phyloP scores from a whole-genome alignment of 2,329 filamentous ascomycete genomes.

The Sarocladium kiliense region DNA sequence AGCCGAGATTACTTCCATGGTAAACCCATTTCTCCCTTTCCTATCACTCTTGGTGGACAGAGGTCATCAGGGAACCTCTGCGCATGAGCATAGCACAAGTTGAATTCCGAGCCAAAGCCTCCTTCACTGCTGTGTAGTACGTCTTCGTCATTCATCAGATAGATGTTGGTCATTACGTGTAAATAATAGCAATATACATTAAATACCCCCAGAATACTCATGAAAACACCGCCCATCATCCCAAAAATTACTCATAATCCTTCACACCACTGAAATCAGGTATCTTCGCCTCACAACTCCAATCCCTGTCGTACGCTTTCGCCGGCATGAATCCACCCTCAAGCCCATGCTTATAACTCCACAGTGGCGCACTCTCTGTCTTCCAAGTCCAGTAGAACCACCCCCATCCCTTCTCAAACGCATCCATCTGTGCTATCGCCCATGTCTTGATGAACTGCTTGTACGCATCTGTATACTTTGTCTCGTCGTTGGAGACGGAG shows the following conservation, averaged over 20 bases:
- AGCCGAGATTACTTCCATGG: too few species aligned
- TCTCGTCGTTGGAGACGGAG: conserved; percentile 52
- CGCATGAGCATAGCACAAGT: too few species aligned
- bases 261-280: neutral
- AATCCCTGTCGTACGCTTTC: conserved; percentile 40
- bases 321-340: conserved; percentile 56
- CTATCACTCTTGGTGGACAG: too few species aligned
- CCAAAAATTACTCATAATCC: neutral
- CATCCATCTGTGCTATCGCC: conserved; percentile 70
- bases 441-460: conserved; percentile 66
- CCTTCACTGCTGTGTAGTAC: too few species aligned
- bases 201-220: too few species aligned
- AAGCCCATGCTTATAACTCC: conserved; percentile 64
- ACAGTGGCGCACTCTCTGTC: conserved; percentile 67
- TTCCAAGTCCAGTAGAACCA: conserved; percentile 86
- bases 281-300: neutral
- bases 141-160: too few species aligned
- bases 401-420: conserved; percentile 67
- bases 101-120: too few species aligned
- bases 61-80: too few species aligned
- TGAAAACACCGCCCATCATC: neutral
- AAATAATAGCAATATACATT: too few species aligned
- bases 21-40: too few species aligned
- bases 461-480: conserved; percentile 52
- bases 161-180: too few species aligned